Percentiles rank a stretch among this genome's conserved stretches.
These are phyloP conservation scores for Fistulinella cinereoalba DNA, from an alignment of 1,284 basidiomycete species.

Conservation along the genomic window DNA sequence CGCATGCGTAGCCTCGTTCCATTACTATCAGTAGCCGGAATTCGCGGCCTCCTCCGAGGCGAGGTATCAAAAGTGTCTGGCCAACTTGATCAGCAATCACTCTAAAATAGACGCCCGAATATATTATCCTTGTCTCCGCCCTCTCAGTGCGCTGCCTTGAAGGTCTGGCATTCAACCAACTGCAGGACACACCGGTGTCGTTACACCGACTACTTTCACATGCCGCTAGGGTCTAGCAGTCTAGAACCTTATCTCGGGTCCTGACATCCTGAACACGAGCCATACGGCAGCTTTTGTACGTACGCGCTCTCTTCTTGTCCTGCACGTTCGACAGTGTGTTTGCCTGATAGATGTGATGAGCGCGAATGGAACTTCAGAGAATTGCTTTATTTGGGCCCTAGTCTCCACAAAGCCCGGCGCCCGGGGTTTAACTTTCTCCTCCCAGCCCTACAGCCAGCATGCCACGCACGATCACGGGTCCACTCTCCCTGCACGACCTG, in stretches of 20 bases:
- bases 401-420: background rate
- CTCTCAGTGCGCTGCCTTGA: no score
- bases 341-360: background rate
- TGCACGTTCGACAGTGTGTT: background rate
- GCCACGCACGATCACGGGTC: conserved; percentile 14
- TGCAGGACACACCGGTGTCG: background rate
- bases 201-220: conserved; percentile 1
- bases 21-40: background rate
- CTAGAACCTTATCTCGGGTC: conserved; percentile 10
- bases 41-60: background rate
- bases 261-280: background rate
- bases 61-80: background rate
- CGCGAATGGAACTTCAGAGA: conserved; percentile 6
- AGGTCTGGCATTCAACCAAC: background rate
- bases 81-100: no score
- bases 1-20: conserved; percentile 4
- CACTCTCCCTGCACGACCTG: conserved; percentile 4
- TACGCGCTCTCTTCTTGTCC: conserved; percentile 1
- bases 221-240: conserved; percentile 1
- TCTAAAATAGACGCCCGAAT: no score
- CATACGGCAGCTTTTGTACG: conserved; percentile 12
- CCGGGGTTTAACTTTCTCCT: background rate
- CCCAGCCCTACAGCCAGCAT: background rate
- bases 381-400: background rate
- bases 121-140: no score